phyloP scores from a whole-genome alignment of 495 filamentous ascomycete genomes.

The Delitschia confertaspora region DNA sequence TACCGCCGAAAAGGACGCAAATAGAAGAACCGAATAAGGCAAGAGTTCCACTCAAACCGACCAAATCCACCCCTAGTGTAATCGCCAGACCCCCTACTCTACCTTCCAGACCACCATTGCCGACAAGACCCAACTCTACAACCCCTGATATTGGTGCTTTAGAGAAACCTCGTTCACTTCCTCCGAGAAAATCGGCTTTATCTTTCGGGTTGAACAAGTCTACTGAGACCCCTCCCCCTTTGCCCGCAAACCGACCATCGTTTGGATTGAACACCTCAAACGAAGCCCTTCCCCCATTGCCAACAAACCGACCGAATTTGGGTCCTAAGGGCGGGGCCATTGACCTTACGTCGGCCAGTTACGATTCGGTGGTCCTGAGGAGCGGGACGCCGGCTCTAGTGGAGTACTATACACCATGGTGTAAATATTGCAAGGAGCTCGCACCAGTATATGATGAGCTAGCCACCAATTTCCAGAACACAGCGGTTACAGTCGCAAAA shows the following conservation, averaged over 20 bases:
- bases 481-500: too few species aligned
- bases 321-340: too few species aligned
- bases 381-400: not conserved
- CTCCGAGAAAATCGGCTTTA: slow-evolving; percentile 28
- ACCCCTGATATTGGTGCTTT: not conserved
- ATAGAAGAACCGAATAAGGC: slow-evolving; percentile 20
- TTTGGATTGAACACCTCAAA: too few species aligned
- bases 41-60: slow-evolving; percentile 16
- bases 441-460: too few species aligned
- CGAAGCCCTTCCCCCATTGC: too few species aligned
- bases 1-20: slow-evolving; percentile 31
- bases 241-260: slow-evolving; percentile 25
- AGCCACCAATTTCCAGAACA: too few species aligned
- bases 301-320: too few species aligned
- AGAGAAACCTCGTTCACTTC: slow-evolving; percentile 2
- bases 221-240: slow-evolving; percentile 30
- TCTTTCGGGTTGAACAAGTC: slow-evolving; percentile 34
- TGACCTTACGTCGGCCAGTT: too few species aligned
- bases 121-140: slow-evolving; percentile 4
- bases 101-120: slow-evolving; percentile 22
- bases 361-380: too few species aligned
- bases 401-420: too few species aligned
- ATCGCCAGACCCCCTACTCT: slow-evolving; percentile 8
- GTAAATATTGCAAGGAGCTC: too few species aligned
- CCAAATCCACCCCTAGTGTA: slow-evolving; percentile 9